phyloP scores from a whole-genome alignment of 345 rosid genomes.

The Isatis tinctoria region DNA sequence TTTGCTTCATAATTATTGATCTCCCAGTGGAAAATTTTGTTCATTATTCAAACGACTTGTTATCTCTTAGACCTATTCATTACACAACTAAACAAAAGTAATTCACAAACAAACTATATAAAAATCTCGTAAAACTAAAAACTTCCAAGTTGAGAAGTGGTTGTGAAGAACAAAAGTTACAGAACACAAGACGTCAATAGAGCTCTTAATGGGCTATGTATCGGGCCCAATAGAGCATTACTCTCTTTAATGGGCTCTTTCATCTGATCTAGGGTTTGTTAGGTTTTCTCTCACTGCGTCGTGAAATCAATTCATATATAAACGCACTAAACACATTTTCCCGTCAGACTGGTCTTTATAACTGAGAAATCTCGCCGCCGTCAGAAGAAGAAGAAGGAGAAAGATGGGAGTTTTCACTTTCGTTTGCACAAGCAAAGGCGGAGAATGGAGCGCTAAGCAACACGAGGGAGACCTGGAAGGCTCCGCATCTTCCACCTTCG shows the following conservation, averaged over 20 bases:
- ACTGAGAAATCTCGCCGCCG: slow-evolving; percentile 21
- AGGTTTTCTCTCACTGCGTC: not conserved
- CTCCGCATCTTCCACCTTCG: slow-evolving; percentile 57
- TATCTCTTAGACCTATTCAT: too few relatives aligned
- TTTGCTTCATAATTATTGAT: not conserved
- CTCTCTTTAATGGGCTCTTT: not conserved
- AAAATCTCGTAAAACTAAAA: too few relatives aligned
- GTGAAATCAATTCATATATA: slow-evolving; percentile 6
- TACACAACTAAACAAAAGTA: not conserved
- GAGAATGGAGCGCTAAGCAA: slow-evolving; percentile 73
- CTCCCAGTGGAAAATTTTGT: not conserved
- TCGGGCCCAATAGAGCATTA: not conserved
- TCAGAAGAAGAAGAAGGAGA: not conserved
- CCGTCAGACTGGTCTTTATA: not conserved
- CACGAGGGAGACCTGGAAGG: slow-evolving; percentile 70
- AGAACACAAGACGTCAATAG: not conserved
- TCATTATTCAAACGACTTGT: not conserved
- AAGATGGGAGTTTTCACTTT: slow-evolving; percentile 72
- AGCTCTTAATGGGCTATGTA: not conserved
- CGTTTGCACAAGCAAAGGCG: slow-evolving; percentile 60
- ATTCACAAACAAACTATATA: not conserved
- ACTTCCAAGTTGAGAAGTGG: not conserved
- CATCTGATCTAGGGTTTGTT: not conserved
- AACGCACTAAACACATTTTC: not conserved
- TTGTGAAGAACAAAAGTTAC: not conserved